Base-by-base conservation (phyloP, 148 eudicot species). In the Chenopodium berlandieri region DNA sequence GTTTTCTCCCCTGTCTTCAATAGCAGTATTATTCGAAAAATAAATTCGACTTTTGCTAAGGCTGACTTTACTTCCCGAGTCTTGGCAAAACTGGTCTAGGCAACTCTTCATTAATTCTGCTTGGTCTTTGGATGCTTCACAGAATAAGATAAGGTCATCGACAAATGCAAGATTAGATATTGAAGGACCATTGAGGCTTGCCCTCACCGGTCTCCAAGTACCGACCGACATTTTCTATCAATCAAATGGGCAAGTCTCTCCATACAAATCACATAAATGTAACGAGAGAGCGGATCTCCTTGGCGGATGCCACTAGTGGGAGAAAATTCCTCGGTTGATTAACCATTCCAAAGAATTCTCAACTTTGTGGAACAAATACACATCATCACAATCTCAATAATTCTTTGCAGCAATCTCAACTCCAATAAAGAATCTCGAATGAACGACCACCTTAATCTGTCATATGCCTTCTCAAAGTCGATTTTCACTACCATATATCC, bases 71-170 rank as follows among this genome's bases (percentile, higher is more conserved):
- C 23, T 13, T 0, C 56, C 60, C 0, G 30, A 73, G 1, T 17
- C 75, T 1, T 46, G 31, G 1, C 32, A 47, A 19, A 73, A 73
- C 5, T 7, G 2, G 0, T 73, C 9, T 0, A 73, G 4, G 17
- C 30, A 46, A 4, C 0, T 0, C 0, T 1, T 19, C 6, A 73
- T 9, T 0, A 23, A 0, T 1, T 2, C 2, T 0, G 58, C 75
- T 22, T 73, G 56, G 1, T 44, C 5, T 0, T 22, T 4, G 0
- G 32, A 22, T 0, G 75, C 75, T 73, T 73, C 58, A 6, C 5
- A 27, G 4, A 73, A 73, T 4, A 73, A 17, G 7, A 73, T 73
- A 0, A 73, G 27, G 4, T 47, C 75, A 27, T 73, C 56, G 0
- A 32, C 60, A 9, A 73, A 73, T 0, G 37, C 12, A 73, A 47